These are phyloP conservation scores for Ramalina intermedia DNA, from an alignment of 495 filamentous ascomycete genomes.

Conservation along the genomic window DNA sequence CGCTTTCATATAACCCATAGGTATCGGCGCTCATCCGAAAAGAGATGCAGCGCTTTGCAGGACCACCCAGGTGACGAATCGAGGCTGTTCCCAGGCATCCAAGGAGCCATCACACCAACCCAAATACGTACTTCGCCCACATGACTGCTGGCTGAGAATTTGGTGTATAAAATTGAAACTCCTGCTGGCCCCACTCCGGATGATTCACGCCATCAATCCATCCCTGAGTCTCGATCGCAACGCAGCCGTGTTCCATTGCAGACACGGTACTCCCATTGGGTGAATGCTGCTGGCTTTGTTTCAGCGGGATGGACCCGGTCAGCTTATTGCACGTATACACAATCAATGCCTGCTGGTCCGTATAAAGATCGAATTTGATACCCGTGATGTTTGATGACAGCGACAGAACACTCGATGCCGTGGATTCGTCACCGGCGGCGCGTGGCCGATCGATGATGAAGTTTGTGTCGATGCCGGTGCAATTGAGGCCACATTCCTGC, in stretches of 20 bases:
- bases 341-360: slow-evolving; percentile 62
- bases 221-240: slow-evolving; percentile 36
- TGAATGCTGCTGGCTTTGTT: slow-evolving; percentile 34
- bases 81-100: no score
- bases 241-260: slow-evolving; percentile 46
- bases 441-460: slow-evolving; percentile 51
- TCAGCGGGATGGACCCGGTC: slow-evolving; percentile 43
- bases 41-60: no score
- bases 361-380: slow-evolving; percentile 55
- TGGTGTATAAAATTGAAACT: slow-evolving; percentile 12
- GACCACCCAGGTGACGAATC: no score
- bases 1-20: no score
- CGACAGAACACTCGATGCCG: slow-evolving; percentile 46
- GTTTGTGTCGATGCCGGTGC: slow-evolving; percentile 63
- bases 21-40: no score
- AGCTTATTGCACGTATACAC: slow-evolving; percentile 61
- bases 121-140: slow-evolving; percentile 5
- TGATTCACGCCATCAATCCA: slow-evolving; percentile 74
- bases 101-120: not conserved
- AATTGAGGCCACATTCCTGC: slow-evolving; percentile 52
- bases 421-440: slow-evolving; percentile 39
- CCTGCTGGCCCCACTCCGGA: slow-evolving; percentile 51
- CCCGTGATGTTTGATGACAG: slow-evolving; percentile 43
- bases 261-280: slow-evolving; percentile 23
- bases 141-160: slow-evolving; percentile 4